phyloP scores from a whole-genome alignment of 2,329 filamentous ascomycete species.

The Botryotinia narcissicola region DNA sequence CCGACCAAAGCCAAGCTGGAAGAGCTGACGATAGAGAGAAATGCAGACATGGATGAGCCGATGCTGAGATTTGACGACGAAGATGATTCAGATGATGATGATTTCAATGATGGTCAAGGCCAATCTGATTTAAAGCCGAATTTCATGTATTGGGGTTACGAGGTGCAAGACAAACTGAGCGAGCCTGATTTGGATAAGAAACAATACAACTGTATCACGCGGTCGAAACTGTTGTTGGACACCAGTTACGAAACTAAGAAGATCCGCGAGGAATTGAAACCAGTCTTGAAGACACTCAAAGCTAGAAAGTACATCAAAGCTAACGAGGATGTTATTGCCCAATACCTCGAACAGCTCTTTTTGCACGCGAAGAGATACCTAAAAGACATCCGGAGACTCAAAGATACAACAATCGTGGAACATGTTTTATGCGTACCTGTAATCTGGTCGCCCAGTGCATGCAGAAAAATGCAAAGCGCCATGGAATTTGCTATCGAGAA shows the following conservation, averaged over 20 bases:
- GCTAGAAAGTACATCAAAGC: slow-evolving; percentile 11
- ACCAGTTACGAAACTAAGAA: slow-evolving; percentile 21
- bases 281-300: slow-evolving; percentile 18
- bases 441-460: slow-evolving; percentile 24
- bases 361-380: slow-evolving; percentile 22
- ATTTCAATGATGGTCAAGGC: background rate
- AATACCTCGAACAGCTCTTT: slow-evolving; percentile 26
- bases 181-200: slow-evolving; percentile 17
- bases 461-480: slow-evolving; percentile 25
- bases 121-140: background rate
- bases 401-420: slow-evolving; percentile 16
- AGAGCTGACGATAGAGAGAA: background rate
- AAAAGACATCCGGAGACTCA: background rate
- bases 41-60: background rate
- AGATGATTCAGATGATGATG: background rate
- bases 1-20: slow-evolving; percentile 15
- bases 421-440: slow-evolving; percentile 25
- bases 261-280: slow-evolving; percentile 21
- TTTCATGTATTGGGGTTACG: slow-evolving; percentile 23
- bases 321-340: slow-evolving; percentile 24
- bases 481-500: slow-evolving; percentile 22
- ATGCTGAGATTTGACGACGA: slow-evolving; percentile 2
- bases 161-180: slow-evolving; percentile 18
- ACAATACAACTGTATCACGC: slow-evolving; percentile 19
- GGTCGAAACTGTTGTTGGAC: slow-evolving; percentile 27